These are phyloP conservation scores for Malassezia dermatis DNA, from an alignment of 1,284 basidiomycete species.

Conservation along the genomic window DNA sequence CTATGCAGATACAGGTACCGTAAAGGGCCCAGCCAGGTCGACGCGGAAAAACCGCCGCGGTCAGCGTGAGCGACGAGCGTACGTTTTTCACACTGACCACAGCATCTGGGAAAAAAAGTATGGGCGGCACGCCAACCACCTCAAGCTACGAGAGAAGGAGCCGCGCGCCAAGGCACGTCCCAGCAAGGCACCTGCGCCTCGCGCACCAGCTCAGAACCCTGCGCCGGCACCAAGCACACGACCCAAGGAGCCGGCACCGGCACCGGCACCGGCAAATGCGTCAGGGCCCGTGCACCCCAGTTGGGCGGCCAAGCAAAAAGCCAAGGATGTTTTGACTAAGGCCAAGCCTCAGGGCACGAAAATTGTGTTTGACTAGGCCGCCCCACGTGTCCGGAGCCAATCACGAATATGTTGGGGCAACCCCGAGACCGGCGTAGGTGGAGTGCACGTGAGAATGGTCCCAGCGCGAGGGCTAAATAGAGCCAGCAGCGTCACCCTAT, in stretches of 20 bases:
- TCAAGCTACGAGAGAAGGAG: constrained; percentile 14
- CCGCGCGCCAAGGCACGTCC: background rate
- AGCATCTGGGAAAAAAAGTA: constrained; percentile 19
- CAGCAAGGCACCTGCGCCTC: background rate
- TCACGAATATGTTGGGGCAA: background rate
- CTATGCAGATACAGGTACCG: constrained; percentile 7
- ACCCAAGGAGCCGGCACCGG: background rate
- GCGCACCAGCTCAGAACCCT: background rate
- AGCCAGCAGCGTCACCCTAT: background rate
- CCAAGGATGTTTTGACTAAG: background rate
- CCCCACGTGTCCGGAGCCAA: background rate
- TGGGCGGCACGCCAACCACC: constrained; percentile 12
- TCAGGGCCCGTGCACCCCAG: constrained; percentile 10
- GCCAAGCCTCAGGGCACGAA: constrained; percentile 13
- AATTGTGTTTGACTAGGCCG: constrained; percentile 14
- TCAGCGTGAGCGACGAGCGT: constrained; percentile 18
- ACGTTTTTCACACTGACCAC: constrained; percentile 1
- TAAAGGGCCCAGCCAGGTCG: constrained; percentile 12
- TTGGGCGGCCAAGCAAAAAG: constrained; percentile 15
- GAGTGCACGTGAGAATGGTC: background rate
- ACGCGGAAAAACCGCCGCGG: constrained; percentile 16
- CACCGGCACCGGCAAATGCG: background rate
- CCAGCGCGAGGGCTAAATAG: background rate
- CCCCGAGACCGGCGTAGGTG: background rate
- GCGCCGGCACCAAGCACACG: background rate